These are phyloP conservation scores for Castanea sativa DNA, from an alignment of 306 rosid species.

Conservation along the genomic window DNA sequence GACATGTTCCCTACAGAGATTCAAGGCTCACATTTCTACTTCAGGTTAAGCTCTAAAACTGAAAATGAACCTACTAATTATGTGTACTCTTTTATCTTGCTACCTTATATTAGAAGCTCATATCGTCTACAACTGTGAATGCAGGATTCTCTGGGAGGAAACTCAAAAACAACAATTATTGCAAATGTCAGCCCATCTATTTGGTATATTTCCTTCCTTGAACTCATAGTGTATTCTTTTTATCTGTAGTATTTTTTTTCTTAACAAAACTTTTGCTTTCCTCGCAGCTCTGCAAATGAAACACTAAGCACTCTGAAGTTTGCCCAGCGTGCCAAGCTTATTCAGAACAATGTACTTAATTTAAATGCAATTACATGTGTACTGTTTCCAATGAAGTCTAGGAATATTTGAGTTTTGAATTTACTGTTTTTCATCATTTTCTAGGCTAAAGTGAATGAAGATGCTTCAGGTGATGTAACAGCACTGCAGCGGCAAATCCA, in stretches of 20 bases:
- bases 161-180: conserved; percentile 90
- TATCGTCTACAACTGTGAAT: conserved; percentile 24
- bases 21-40: conserved; percentile 97
- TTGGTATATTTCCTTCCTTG: conserved; percentile 54
- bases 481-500: conserved; percentile 88
- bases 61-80: neutral
- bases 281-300: conserved; percentile 80
- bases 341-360: conserved; percentile 83
- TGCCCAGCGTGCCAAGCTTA: conserved; percentile 98
- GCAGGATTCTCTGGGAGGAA: conserved; percentile 99
- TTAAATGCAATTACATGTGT: neutral
- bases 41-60: conserved; percentile 58
- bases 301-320: conserved; percentile 94
- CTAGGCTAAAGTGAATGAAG: conserved; percentile 95
- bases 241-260: conserved; percentile 5
- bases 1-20: conserved; percentile 97
- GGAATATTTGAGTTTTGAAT: conserved; percentile 20
- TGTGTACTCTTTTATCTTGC: conserved; percentile 2
- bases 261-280: conserved; percentile 30
- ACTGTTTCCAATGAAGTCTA: neutral
- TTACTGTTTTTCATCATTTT: neutral
- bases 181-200: conserved; percentile 96
- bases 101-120: conserved; percentile 10
- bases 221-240: conserved; percentile 9
- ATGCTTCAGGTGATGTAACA: conserved; percentile 82